phyloP scores from a whole-genome alignment of 805 yeast species.

The Metschnikowia santaceciliae region DNA sequence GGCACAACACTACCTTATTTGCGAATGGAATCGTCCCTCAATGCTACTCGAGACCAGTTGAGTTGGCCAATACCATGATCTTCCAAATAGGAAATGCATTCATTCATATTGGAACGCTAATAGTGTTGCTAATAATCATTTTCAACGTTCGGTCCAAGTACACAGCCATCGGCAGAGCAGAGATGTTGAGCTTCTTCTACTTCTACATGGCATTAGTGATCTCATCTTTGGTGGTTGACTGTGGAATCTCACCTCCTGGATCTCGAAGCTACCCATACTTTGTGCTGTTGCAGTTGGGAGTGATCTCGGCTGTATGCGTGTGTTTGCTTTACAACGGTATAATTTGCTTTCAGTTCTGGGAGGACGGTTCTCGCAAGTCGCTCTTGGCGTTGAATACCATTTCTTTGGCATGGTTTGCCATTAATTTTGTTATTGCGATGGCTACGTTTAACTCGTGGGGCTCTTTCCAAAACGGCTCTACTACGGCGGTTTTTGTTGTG shows the following conservation, averaged over 20 bases:
- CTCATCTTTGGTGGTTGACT: conserved; percentile 73
- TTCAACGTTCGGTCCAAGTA: conserved; percentile 78
- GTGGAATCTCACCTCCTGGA: conserved; percentile 91
- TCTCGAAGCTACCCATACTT: conserved; percentile 72
- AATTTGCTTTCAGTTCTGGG: conserved; percentile 87
- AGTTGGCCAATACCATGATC: conserved; percentile 84
- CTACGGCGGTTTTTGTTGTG: conserved; percentile 67
- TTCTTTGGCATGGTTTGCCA: conserved; percentile 54
- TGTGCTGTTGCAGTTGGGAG: conserved; percentile 75
- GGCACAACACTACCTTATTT: conserved; percentile 24
- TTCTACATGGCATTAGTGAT: conserved; percentile 54
- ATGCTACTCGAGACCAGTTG: conserved; percentile 85
- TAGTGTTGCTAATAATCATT: conserved; percentile 62
- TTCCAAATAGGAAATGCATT: conserved; percentile 87
- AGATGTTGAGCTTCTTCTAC: conserved; percentile 73
- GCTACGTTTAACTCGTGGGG: conserved; percentile 67
- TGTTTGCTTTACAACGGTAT: conserved; percentile 70
- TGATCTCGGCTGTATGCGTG: conserved; percentile 69
- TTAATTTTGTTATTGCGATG: conserved; percentile 63
- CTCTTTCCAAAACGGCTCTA: conserved; percentile 47
- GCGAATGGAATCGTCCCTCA: conserved; percentile 63
- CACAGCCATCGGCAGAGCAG: conserved; percentile 92
- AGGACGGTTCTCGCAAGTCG: conserved; percentile 77
- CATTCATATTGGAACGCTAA: conserved; percentile 71
- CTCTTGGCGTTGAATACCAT: conserved; percentile 52